These are phyloP conservation scores for Mycena rebaudengoi DNA, from an alignment of 768 basidiomycete species.

Conservation along the genomic window DNA sequence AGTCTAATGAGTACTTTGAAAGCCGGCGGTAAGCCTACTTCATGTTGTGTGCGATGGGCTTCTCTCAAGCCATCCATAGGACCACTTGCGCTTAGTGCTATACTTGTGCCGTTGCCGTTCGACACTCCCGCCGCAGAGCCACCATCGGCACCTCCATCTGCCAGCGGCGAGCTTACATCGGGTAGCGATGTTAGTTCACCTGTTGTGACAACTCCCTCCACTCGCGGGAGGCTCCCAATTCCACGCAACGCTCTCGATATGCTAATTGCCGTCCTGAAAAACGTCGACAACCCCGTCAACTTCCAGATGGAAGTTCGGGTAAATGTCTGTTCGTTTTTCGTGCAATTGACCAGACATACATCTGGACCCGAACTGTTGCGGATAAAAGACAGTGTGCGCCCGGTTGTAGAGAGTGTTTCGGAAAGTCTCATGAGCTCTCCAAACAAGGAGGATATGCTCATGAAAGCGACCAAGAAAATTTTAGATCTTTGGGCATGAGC, in stretches of 20 bases:
- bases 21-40: conserved; percentile 63
- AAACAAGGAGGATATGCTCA: conserved; percentile 47
- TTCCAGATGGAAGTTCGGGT: conserved; percentile 81
- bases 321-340: conserved; percentile 78
- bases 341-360: conserved; percentile 65
- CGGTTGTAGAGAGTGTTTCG: conserved; percentile 60
- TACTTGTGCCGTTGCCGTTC: conserved; percentile 58
- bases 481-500: conserved; percentile 49
- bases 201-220: conserved; percentile 52
- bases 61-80: conserved; percentile 51
- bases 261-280: conserved; percentile 68
- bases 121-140: conserved; percentile 46
- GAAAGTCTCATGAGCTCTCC: conserved; percentile 40
- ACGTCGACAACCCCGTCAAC: conserved; percentile 60
- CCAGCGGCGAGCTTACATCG: conserved; percentile 40
- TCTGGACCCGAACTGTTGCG: conserved; percentile 55
- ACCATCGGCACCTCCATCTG: conserved; percentile 48
- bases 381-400: conserved; percentile 59
- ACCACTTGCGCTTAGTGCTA: conserved; percentile 66
- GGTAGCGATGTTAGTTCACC: conserved; percentile 55
- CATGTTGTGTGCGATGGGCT: conserved; percentile 3
- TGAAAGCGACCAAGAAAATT: conserved; percentile 48
- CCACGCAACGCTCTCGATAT: conserved; percentile 73
- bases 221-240: conserved; percentile 47
- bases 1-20: conserved; percentile 76